Conservation (phyloP, 2,329 filamentous ascomycete genomes). For the Sarocladium kiliense region DNA sequence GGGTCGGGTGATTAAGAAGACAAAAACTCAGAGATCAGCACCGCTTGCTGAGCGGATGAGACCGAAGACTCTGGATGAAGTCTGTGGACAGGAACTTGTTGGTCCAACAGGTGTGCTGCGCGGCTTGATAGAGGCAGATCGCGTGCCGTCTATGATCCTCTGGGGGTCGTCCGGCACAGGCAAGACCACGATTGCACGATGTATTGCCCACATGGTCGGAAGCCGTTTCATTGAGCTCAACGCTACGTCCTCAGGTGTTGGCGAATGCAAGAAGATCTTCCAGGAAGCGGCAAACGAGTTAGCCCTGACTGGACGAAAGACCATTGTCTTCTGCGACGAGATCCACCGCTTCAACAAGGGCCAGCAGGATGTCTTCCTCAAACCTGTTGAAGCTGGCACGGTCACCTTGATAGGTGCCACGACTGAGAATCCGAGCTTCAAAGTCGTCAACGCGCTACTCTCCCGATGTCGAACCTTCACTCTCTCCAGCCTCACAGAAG, state of each 20-base stretch:
- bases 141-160: slow-evolving; percentile 90
- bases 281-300: slow-evolving; percentile 76
- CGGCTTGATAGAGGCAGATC: slow-evolving; percentile 77
- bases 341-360: slow-evolving; percentile 88
- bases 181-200: slow-evolving; percentile 87
- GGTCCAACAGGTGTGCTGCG: slow-evolving; percentile 79
- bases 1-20: slow-evolving; percentile 53
- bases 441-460: slow-evolving; percentile 80
- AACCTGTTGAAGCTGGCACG: slow-evolving; percentile 83
- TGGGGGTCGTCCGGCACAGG: slow-evolving; percentile 82
- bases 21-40: slow-evolving; percentile 65
- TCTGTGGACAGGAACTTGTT: slow-evolving; percentile 88
- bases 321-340: slow-evolving; percentile 97
- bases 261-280: slow-evolving; percentile 90
- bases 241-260: slow-evolving; percentile 81
- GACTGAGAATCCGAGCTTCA: slow-evolving; percentile 95
- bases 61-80: slow-evolving; percentile 75
- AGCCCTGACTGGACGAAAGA: slow-evolving; percentile 76
- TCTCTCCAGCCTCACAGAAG: slow-evolving; percentile 65
- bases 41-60: slow-evolving; percentile 94
- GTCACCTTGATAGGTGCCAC: slow-evolving; percentile 93
- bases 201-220: slow-evolving; percentile 77
- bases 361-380: slow-evolving; percentile 92
- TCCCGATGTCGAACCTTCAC: slow-evolving; percentile 91
- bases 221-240: slow-evolving; percentile 94